Percentiles rank a stretch among this genome's conserved stretches.
These are phyloP conservation scores for Terfezia claveryi DNA, from an alignment of 495 filamentous ascomycete species.

Conservation along the genomic window DNA sequence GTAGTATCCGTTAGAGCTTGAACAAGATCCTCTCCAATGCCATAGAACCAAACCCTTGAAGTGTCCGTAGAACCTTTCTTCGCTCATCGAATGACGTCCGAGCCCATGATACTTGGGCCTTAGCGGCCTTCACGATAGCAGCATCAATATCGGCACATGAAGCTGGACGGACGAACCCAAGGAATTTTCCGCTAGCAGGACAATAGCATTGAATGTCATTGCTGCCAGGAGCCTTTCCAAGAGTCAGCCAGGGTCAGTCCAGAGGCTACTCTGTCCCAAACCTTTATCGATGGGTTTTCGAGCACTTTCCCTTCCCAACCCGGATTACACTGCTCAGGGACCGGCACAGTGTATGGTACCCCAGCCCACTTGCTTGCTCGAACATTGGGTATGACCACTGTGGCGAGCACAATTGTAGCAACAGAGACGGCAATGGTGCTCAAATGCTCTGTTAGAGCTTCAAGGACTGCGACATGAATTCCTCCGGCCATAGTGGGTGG, in stretches of 20 bases:
- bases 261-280: constrained; percentile 2
- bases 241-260: not conserved
- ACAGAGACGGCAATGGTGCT: not conserved
- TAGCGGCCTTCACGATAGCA: too few species aligned
- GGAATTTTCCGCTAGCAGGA: constrained; percentile 65
- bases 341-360: constrained; percentile 34
- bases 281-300: constrained; percentile 35
- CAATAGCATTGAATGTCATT: constrained; percentile 56
- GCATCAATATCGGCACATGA: too few species aligned
- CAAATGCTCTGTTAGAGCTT: too few species aligned
- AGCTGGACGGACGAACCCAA: constrained; percentile 60
- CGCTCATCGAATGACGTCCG: too few species aligned
- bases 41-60: too few species aligned
- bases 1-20: too few species aligned
- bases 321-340: constrained; percentile 34
- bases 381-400: not conserved
- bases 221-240: not conserved
- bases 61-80: too few species aligned
- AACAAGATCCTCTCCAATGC: too few species aligned
- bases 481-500: too few species aligned
- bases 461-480: too few species aligned
- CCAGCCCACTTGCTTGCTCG: constrained; percentile 24
- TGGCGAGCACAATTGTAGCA: not conserved
- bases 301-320: constrained; percentile 39
- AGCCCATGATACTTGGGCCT: too few species aligned